Percentiles rank a stretch among this genome's conserved stretches.
Evolutionary conservation across 305 asterid genomes (phyloP).

Genomic region (Rubia balearica): DNA sequence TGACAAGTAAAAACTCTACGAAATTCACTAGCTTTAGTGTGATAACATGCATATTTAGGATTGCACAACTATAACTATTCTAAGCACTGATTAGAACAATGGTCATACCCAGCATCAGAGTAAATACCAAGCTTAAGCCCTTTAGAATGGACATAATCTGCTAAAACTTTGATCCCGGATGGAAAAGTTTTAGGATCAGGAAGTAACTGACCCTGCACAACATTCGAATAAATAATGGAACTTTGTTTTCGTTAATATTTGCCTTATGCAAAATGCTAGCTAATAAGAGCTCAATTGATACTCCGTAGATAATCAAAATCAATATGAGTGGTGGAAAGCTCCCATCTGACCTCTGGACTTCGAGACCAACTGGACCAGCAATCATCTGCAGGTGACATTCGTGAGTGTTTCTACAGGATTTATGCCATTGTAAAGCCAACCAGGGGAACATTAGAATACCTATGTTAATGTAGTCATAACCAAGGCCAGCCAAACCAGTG

Average conservation of each 20-base stretch:
- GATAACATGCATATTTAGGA: neutral
- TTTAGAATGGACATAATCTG: slow-evolving; percentile 81
- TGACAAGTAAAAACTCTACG: slow-evolving; percentile 76
- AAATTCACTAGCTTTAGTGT: slow-evolving; percentile 11
- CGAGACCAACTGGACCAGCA: slow-evolving; percentile 75
- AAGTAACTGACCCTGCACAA: slow-evolving; percentile 62
- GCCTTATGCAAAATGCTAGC: neutral
- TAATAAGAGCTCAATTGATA: neutral
- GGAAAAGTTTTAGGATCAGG: slow-evolving; percentile 64
- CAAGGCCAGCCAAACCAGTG: slow-evolving; percentile 82
- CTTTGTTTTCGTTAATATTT: neutral
- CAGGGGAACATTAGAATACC: slow-evolving; percentile 38
- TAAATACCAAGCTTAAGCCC: slow-evolving; percentile 92
- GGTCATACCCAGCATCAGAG: slow-evolving; percentile 92
- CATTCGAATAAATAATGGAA: neutral
- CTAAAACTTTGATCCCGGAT: slow-evolving; percentile 78
- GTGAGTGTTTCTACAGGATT: slow-evolving; percentile 8
- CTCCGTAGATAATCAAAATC: neutral
- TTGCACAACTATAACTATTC: slow-evolving; percentile 7
- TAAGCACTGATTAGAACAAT: slow-evolving; percentile 16
- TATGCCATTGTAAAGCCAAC: slow-evolving; percentile 11
- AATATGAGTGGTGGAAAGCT: slow-evolving; percentile 11
- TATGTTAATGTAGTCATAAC: slow-evolving; percentile 70
- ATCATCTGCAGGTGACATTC: slow-evolving; percentile 58
- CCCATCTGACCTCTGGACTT: slow-evolving; percentile 43